These are phyloP conservation scores for Phytophthora idaei DNA, from an alignment of 352 stramenopile species.

Conservation along the genomic window DNA sequence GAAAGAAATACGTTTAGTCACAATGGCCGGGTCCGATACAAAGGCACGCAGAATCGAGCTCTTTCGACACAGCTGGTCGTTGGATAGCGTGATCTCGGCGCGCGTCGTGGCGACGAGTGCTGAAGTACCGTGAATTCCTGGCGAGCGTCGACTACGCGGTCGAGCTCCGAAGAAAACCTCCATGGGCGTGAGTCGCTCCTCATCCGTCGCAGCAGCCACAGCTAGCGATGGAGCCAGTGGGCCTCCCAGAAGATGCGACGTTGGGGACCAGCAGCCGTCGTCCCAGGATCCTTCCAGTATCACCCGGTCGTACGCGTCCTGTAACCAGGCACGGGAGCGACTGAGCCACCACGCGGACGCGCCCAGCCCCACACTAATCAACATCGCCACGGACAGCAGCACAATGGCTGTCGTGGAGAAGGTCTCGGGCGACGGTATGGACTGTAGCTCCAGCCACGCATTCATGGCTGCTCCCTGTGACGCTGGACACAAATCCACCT, in stretches of 20 bases:
- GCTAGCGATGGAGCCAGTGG: constrained; percentile 30
- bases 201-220: constrained; percentile 21
- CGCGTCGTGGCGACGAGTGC: constrained; percentile 46
- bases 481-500: constrained; percentile 54
- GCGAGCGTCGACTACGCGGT: constrained; percentile 39
- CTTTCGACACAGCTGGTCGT: constrained; percentile 67
- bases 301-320: constrained; percentile 42
- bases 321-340: constrained; percentile 44
- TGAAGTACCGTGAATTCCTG: constrained; percentile 31
- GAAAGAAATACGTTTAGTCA: constrained; percentile 81
- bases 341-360: constrained; percentile 59
- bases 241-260: constrained; percentile 39
- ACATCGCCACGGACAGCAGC: constrained; percentile 46
- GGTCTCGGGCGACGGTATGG: constrained; percentile 37
- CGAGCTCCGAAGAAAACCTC: constrained; percentile 55
- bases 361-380: constrained; percentile 42
- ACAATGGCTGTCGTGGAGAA: constrained; percentile 67
- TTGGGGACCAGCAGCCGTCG: constrained; percentile 39
- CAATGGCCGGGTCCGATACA: constrained; percentile 67
- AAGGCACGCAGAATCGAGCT: constrained; percentile 63
- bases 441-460: constrained; percentile 59
- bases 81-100: constrained; percentile 62
- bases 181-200: constrained; percentile 53
- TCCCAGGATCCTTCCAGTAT: constrained; percentile 38
- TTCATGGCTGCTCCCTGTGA: constrained; percentile 48